phyloP scores from a whole-genome alignment of 2,329 filamentous ascomycete genomes.

The Paracorniculantispora psalliotae region DNA sequence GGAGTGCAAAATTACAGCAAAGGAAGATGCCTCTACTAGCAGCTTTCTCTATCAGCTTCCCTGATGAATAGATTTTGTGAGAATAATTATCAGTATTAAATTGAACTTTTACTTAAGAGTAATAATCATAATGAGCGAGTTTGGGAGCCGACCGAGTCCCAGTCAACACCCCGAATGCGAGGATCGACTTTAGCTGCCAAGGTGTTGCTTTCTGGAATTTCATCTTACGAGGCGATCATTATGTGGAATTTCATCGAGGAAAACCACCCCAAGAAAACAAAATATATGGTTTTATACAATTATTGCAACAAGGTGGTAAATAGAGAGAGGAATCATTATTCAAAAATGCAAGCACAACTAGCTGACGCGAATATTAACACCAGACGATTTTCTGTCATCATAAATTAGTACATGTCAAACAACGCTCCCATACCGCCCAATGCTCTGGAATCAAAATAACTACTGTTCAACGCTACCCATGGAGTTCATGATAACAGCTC shows the following conservation, averaged over 20 bases:
- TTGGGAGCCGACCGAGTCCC: too few species aligned
- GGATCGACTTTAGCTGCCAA: too few species aligned
- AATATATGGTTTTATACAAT: too few species aligned
- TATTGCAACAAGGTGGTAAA: not conserved
- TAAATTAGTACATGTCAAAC: not conserved
- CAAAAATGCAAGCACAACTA: not conserved
- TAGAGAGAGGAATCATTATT: not conserved
- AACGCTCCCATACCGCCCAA: not conserved
- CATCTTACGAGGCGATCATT: too few species aligned
- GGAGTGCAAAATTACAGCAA: slow-evolving; percentile 25
- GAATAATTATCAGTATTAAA: too few species aligned
- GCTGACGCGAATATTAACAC: not conserved
- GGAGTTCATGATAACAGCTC: slow-evolving; percentile 27
- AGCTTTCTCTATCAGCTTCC: not conserved
- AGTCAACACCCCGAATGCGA: too few species aligned
- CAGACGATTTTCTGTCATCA: too few species aligned
- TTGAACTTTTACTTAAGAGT: too few species aligned
- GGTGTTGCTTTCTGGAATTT: too few species aligned
- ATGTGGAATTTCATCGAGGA: too few species aligned
- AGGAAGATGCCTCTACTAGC: not conserved
- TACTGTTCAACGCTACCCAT: slow-evolving; percentile 24
- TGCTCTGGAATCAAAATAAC: not conserved
- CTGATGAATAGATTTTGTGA: not conserved
- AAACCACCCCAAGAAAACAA: too few species aligned
- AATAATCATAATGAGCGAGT: too few species aligned